Base-by-base conservation (phyloP, 257 asterid genomes). In the Petunia axillaris region DNA sequence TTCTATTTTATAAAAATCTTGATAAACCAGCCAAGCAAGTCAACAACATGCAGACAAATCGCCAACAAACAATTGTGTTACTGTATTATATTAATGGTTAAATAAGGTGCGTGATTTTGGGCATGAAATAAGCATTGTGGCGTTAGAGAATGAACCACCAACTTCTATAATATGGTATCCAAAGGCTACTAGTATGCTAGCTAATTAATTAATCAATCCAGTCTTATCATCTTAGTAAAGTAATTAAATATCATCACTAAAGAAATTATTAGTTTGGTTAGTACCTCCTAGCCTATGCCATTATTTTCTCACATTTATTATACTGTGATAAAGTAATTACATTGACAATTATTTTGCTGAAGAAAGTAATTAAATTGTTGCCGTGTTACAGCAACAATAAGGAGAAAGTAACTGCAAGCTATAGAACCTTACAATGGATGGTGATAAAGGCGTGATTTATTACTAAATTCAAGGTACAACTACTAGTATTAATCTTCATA, bases 101-200 rank as follows among this genome's bases (percentile, higher is more conserved):
- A 38, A 35, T n/a, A 73, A 73, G 11, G 76, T 15, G n/a, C 85
- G 41, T 77, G 65, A 78, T 65, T 58, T 78, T 82, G 82, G 82
- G 85, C 85, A 78, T 68, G 62, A 68, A 82, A 82, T 48, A 76
- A 63, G 76, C 36, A 50, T 41, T 59, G 58, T 16, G 46, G 5
- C 75, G 57, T 35, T 48, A 35, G 1, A 10, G 60, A 46, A 25
- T 46, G 77, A 46, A 70, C 41, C 43, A 46, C 58, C 58, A 70
- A 13, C 58, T 46, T 71, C 43, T 71, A 10, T 48, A 48, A 68
- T 43, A 4, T 71, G 25, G 25, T 46, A 70, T 68, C 58, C 76
- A n/a, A 68, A 43, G 55, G 4, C 58, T 25, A 46, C 41, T 13
- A 64, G 10, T 64, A 64, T 64, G 73, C 35, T 64, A 71, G 35